Conservation (phyloP, 768 basidiomycete genomes). For the Lactarius deliciosus region DNA sequence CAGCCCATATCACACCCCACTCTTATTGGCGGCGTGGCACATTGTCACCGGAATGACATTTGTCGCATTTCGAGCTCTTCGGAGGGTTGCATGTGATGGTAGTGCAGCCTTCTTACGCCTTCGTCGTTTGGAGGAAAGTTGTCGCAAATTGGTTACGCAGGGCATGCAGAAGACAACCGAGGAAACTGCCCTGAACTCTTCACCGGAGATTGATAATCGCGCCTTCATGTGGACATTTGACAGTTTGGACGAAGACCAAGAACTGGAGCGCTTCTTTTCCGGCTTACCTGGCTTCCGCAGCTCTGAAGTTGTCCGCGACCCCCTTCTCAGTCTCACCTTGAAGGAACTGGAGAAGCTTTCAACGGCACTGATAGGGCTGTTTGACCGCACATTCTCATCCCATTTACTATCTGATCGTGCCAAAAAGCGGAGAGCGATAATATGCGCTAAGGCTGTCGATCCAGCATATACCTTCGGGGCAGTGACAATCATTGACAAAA, state of each 20-base stretch:
- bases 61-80: not conserved
- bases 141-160: not conserved
- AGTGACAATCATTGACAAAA: not conserved
- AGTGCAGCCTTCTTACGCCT: not conserved
- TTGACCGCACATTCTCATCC: not conserved
- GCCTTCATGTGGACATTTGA: not conserved
- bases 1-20: not conserved
- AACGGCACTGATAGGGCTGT: not conserved
- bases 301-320: not conserved
- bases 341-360: not conserved
- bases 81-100: not conserved
- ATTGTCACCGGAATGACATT: not conserved
- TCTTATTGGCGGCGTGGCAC: not conserved
- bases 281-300: constrained; percentile 1
- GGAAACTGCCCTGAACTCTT: not conserved
- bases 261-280: not conserved
- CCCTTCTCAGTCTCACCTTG: not conserved
- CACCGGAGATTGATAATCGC: not conserved
- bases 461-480: not conserved
- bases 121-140: not conserved
- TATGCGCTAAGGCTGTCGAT: not conserved
- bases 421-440: not conserved
- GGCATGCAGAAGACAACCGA: constrained; percentile 1
- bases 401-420: not conserved
- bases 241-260: not conserved